Evolutionary conservation across 257 asterid genomes (phyloP).

Genomic region (Eucommia ulmoides): DNA sequence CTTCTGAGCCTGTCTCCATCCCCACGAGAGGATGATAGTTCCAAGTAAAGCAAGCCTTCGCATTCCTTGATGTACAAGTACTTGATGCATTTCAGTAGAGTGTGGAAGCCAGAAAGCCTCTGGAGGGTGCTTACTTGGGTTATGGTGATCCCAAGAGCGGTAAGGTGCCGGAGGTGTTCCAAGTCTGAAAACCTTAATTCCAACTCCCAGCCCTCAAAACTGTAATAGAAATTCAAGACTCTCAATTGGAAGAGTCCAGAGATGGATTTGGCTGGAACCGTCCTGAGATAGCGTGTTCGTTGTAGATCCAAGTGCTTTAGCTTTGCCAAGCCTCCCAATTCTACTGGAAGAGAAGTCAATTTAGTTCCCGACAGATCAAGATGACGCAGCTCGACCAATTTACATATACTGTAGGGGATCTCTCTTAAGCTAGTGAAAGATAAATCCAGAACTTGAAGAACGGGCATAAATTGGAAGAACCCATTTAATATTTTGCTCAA

Average conservation of each 20-base stretch:
- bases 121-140: constrained; percentile 17
- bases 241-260: constrained; percentile 24
- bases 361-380: constrained; percentile 43
- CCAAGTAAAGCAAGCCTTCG: constrained; percentile 25
- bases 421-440: constrained; percentile 28
- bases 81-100: constrained; percentile 23
- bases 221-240: constrained; percentile 35
- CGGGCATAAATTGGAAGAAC: constrained; percentile 24
- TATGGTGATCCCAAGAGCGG: constrained; percentile 25
- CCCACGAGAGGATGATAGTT: constrained; percentile 27
- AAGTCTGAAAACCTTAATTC: constrained; percentile 23
- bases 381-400: constrained; percentile 25
- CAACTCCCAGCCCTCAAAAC: constrained; percentile 25
- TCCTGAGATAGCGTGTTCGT: constrained; percentile 27
- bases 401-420: constrained; percentile 26
- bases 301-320: constrained; percentile 33
- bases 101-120: constrained; percentile 18
- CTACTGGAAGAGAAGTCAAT: constrained; percentile 24
- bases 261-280: constrained; percentile 26
- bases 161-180: constrained; percentile 14
- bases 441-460: constrained; percentile 27
- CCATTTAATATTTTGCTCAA: constrained; percentile 20
- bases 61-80: constrained; percentile 37
- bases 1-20: constrained; percentile 31
- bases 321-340: constrained; percentile 23